phyloP scores from a whole-genome alignment of 352 stramenopile genomes.

The Phytophthora kernoviae region DNA sequence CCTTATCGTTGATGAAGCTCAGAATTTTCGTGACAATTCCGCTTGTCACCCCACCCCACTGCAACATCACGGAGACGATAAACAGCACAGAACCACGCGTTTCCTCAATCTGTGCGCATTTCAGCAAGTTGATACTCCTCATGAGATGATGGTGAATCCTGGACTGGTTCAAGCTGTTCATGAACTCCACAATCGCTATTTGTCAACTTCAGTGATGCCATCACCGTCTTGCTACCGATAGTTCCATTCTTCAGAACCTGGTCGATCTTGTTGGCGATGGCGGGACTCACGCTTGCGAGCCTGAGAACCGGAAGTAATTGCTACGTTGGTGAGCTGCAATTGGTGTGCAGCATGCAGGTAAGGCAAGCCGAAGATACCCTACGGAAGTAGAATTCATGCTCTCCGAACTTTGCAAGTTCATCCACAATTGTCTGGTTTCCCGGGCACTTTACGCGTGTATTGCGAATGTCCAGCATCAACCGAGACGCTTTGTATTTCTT shows the following conservation, averaged over 20 bases:
- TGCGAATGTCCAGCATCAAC: conserved; percentile 49
- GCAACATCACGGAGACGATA: conserved; percentile 34
- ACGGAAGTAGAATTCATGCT: conserved; percentile 59
- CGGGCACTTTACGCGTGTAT: conserved; percentile 33
- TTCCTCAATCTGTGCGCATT: conserved; percentile 38
- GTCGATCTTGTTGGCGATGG: conserved; percentile 68
- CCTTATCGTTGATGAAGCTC: conserved; percentile 49
- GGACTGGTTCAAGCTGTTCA: no score
- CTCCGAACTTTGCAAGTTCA: conserved; percentile 53
- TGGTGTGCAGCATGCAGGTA: conserved; percentile 55
- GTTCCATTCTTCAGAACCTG: conserved; percentile 58
- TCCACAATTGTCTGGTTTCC: conserved; percentile 72
- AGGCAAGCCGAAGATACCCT: conserved; percentile 57
- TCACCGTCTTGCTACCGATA: conserved; percentile 34
- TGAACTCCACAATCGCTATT: conserved; percentile 34
- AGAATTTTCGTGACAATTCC: conserved; percentile 43
- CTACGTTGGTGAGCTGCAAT: conserved; percentile 44
- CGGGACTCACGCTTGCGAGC: conserved; percentile 47
- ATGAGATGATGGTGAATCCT: conserved; percentile 9
- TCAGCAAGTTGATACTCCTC: conserved; percentile 42
- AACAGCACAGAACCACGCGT: conserved; percentile 50
- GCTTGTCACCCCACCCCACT: conserved; percentile 44
- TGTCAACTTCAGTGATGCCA: conserved; percentile 33
- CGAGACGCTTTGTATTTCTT: conserved; percentile 19
- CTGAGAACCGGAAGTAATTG: conserved; percentile 51